Percentiles rank a stretch among this genome's conserved stretches.
phyloP scores from a whole-genome alignment of 768 basidiomycete genomes.

The Lactarius sanguifluus region DNA sequence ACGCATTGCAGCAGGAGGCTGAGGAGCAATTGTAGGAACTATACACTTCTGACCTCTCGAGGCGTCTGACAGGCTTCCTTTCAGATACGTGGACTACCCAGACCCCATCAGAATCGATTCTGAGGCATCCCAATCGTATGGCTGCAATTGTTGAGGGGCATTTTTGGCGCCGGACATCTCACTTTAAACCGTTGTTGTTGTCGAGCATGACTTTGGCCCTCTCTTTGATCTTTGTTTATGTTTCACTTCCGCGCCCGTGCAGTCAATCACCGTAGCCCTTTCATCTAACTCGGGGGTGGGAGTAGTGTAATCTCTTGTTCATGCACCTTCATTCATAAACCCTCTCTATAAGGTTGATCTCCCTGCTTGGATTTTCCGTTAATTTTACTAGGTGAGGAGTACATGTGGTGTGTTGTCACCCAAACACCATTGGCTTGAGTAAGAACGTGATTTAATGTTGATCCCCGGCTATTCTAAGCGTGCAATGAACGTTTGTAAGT shows the following conservation, averaged over 20 bases:
- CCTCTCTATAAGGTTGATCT: conserved; percentile 16
- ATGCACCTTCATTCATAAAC: conserved; percentile 18
- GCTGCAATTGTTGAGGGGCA: conserved; percentile 78
- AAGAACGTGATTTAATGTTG: no score
- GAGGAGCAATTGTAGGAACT: conserved; percentile 85
- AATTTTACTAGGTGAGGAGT: conserved; percentile 11
- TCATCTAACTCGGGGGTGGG: conserved; percentile 22
- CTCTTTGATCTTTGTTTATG: conserved; percentile 26
- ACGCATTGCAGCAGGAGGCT: conserved; percentile 94
- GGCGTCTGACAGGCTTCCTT: conserved; percentile 24
- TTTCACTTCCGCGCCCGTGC: conserved; percentile 25
- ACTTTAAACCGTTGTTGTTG: conserved; percentile 13
- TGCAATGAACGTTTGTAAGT: not conserved
- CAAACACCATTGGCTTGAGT: not conserved
- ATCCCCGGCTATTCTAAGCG: not conserved
- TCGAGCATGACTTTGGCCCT: conserved; percentile 17
- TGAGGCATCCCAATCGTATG: conserved; percentile 87
- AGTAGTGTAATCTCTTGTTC: conserved; percentile 24
- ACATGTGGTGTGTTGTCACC: conserved; percentile 4
- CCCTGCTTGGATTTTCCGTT: conserved; percentile 6
- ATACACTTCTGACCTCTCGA: conserved; percentile 22
- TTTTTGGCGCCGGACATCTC: conserved; percentile 7
- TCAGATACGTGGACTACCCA: conserved; percentile 96
- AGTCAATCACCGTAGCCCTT: conserved; percentile 14
- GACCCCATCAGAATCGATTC: conserved; percentile 97